Evolutionary conservation across 208 protist species (phyloP).

Genomic region (Trypanosomatidae sp.): DNA sequence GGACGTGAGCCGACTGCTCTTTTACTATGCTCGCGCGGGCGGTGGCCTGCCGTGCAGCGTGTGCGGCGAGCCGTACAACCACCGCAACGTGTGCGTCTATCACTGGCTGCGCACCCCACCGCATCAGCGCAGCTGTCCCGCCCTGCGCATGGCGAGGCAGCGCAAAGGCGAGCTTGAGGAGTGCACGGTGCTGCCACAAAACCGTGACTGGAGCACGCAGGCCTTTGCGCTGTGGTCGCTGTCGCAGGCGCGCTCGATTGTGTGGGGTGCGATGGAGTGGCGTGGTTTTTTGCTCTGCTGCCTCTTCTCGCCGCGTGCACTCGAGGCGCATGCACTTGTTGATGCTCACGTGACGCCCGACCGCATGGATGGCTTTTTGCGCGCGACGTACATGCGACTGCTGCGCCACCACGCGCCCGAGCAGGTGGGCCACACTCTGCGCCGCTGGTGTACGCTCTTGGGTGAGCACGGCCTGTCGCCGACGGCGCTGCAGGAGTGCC

Average conservation of each 20-base stretch:
- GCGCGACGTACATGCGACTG: constrained; percentile 58
- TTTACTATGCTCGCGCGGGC: constrained; percentile 71
- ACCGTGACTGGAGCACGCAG: constrained; percentile 51
- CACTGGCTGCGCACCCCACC: constrained; percentile 70
- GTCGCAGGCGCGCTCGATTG: constrained; percentile 50
- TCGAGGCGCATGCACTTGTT: constrained; percentile 50
- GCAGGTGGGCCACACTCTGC: constrained; percentile 16
- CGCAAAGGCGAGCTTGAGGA: constrained; percentile 78
- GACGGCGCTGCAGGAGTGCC: constrained; percentile 69
- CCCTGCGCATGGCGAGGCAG: constrained; percentile 29
- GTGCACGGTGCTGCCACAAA: constrained; percentile 46
- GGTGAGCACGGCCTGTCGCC: constrained; percentile 29
- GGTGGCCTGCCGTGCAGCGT: constrained; percentile 62
- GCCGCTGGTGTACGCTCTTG: constrained; percentile 23
- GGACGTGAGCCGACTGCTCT: constrained; percentile 82
- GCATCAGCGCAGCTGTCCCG: constrained; percentile 64
- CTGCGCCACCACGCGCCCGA: constrained; percentile 63
- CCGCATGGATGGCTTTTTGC: constrained; percentile 79
- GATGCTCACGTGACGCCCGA: constrained; percentile 20
- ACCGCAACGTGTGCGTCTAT: constrained; percentile 73
- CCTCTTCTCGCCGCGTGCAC: constrained; percentile 51
- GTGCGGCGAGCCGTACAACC: constrained; percentile 79
- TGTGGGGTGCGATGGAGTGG: constrained; percentile 80
- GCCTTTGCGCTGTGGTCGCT: constrained; percentile 58
- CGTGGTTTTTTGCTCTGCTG: constrained; percentile 77